A percentile compares a stretch with the other conserved stretches of the same genome.
phyloP scores from a whole-genome alignment of 2,329 filamentous ascomycete genomes.

The Ascosphaera acerosa region DNA sequence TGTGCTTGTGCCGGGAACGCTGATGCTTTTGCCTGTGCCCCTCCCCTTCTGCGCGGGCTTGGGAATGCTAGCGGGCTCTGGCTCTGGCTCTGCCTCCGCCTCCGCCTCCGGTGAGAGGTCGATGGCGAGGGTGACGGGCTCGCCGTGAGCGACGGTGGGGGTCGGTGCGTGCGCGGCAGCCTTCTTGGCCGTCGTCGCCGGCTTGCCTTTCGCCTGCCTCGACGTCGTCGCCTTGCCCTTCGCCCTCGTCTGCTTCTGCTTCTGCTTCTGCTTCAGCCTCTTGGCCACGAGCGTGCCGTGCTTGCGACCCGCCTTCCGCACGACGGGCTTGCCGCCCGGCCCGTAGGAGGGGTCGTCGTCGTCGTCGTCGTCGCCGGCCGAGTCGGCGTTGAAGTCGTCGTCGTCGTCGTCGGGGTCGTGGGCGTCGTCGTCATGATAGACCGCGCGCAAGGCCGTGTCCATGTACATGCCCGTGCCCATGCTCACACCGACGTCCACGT shows the following conservation, averaged over 20 bases:
- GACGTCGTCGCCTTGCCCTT: constrained; percentile 7
- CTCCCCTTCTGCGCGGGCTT: no score
- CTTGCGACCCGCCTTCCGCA: constrained; percentile 19
- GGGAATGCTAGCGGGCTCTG: no score
- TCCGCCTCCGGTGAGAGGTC: no score
- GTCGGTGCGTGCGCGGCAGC: no score
- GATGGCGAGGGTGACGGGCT: no score
- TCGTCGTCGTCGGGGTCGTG: constrained; percentile 14
- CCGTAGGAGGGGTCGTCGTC: constrained; percentile 10
- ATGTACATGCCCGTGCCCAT: no score
- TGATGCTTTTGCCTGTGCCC: no score
- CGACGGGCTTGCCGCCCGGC: constrained; percentile 13
- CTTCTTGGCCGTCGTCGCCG: constrained; percentile 10
- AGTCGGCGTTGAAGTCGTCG: constrained; percentile 18
- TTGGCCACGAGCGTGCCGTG: constrained; percentile 8
- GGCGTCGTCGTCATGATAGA: neutral
- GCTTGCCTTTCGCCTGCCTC: constrained; percentile 11
- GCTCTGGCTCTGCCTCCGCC: no score
- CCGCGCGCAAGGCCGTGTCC: no score
- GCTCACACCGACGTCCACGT: no score
- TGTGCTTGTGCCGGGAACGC: no score
- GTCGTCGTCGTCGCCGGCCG: constrained; percentile 14
- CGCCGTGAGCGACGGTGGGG: no score
- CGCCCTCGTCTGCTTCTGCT: constrained; percentile 9
- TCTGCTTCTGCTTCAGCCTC: constrained; percentile 14